phyloP scores from a whole-genome alignment of 2,329 filamentous ascomycete genomes.

The Aspergillus quadrilineatus region DNA sequence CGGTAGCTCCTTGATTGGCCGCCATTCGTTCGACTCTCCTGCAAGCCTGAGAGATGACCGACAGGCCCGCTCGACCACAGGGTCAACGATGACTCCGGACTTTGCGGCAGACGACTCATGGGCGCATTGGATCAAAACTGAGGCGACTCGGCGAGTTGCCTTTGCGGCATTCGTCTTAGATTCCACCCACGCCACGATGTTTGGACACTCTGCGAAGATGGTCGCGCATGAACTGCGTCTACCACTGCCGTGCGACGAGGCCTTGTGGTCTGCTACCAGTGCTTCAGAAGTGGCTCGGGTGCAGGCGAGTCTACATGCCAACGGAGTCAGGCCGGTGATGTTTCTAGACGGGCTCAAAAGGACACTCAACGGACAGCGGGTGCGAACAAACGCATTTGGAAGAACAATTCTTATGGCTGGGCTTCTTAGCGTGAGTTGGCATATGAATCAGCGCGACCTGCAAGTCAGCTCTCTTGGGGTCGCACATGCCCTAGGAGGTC shows the following conservation, averaged over 20 bases:
- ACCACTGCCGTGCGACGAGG: constrained; percentile 87
- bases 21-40: constrained; percentile 79
- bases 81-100: constrained; percentile 52
- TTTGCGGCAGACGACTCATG: constrained; percentile 82
- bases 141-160: constrained; percentile 83
- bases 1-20: constrained; percentile 84
- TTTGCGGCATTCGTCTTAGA: constrained; percentile 95
- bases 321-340: constrained; percentile 78
- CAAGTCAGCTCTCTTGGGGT: constrained; percentile 87
- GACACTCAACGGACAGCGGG: constrained; percentile 79
- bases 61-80: constrained; percentile 38
- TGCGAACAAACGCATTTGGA: constrained; percentile 90
- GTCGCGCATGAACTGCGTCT: constrained; percentile 93
- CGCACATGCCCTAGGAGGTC: constrained; percentile 74
- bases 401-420: constrained; percentile 93
- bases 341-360: constrained; percentile 90
- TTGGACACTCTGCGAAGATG: constrained; percentile 95
- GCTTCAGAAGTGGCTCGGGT: constrained; percentile 81
- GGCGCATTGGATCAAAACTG: constrained; percentile 93
- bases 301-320: constrained; percentile 74
- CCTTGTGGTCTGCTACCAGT: constrained; percentile 86
- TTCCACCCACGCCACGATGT: constrained; percentile 96
- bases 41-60: constrained; percentile 68
- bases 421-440: constrained; percentile 89
- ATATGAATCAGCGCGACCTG: constrained; percentile 94